These are phyloP conservation scores for Diaporthe sp. DNA, from an alignment of 2,329 filamentous ascomycete genomes.

Conservation along the genomic window DNA sequence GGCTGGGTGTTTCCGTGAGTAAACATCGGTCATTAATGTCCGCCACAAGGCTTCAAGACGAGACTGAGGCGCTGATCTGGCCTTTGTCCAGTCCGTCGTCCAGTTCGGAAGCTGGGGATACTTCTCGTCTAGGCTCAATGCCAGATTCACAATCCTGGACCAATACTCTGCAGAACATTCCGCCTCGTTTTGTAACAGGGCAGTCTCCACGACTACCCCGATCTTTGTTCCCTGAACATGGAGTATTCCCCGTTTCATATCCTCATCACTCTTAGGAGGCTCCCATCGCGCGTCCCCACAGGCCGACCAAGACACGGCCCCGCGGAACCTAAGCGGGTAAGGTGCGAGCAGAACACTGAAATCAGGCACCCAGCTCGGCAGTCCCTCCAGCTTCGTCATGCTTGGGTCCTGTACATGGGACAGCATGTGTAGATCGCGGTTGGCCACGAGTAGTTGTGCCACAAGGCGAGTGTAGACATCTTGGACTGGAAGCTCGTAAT, in stretches of 20 bases:
- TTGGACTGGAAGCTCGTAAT: constrained; percentile 28
- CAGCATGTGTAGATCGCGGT: background rate
- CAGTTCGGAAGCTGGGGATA: background rate
- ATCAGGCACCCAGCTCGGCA: constrained; percentile 33
- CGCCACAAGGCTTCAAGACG: background rate
- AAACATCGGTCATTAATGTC: background rate
- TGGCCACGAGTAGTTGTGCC: background rate
- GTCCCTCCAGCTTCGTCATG: background rate
- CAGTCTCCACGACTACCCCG: background rate
- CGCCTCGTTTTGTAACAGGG: background rate
- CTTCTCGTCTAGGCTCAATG: background rate
- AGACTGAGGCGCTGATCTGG: background rate
- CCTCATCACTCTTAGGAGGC: background rate
- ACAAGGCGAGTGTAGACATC: constrained; percentile 1
- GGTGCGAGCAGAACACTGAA: constrained; percentile 21
- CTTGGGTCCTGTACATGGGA: background rate
- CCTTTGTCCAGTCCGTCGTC: background rate
- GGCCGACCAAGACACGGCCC: background rate
- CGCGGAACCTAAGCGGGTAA: constrained; percentile 23
- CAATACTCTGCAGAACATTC: background rate
- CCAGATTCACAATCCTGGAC: background rate
- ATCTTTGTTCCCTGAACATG: background rate
- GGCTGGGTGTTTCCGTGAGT: background rate
- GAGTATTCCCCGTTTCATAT: background rate
- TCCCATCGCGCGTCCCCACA: background rate